Evolutionary conservation across 2,329 filamentous ascomycete genomes (phyloP).

Genomic region (Phyllosticta citriasiana): DNA sequence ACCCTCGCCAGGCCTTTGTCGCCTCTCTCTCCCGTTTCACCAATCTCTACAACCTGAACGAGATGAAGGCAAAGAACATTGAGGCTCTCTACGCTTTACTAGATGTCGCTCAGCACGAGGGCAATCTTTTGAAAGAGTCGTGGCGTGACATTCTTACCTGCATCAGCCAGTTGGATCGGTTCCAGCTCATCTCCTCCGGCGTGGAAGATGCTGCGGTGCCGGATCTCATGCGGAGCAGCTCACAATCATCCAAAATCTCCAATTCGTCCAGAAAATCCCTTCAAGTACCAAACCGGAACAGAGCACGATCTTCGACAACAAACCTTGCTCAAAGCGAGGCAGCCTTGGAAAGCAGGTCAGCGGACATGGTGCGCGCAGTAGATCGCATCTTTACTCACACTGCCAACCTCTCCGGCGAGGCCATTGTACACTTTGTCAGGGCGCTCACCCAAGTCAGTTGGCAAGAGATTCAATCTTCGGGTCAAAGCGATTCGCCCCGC

Average conservation of each 20-base stretch:
- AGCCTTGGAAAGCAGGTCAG: constrained; percentile 82
- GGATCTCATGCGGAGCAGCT: constrained; percentile 38
- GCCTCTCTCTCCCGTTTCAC: constrained; percentile 87
- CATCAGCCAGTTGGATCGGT: constrained; percentile 87
- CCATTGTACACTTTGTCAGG: constrained; percentile 89
- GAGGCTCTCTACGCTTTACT: constrained; percentile 87
- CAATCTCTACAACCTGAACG: constrained; percentile 88
- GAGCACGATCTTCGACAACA: not conserved
- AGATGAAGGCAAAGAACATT: constrained; percentile 93
- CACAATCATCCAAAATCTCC: constrained; percentile 40
- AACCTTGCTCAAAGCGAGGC: constrained; percentile 60
- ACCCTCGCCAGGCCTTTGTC: constrained; percentile 90
- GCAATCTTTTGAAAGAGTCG: constrained; percentile 76
- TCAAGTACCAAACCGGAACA: constrained; percentile 42
- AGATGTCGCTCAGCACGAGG: constrained; percentile 86
- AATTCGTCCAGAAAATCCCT: constrained; percentile 61
- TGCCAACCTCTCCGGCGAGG: constrained; percentile 82
- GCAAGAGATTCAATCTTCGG: constrained; percentile 97
- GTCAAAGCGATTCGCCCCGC: constrained; percentile 86
- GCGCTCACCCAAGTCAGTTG: constrained; percentile 93
- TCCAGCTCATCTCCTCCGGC: constrained; percentile 89
- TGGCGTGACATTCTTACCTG: constrained; percentile 95
- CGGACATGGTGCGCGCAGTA: constrained; percentile 84
- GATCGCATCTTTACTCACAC: constrained; percentile 97
- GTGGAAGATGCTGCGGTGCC: constrained; percentile 88